Evolutionary conservation across 2,329 filamentous ascomycete species (phyloP).

Genomic region (Cercospora sojina): DNA sequence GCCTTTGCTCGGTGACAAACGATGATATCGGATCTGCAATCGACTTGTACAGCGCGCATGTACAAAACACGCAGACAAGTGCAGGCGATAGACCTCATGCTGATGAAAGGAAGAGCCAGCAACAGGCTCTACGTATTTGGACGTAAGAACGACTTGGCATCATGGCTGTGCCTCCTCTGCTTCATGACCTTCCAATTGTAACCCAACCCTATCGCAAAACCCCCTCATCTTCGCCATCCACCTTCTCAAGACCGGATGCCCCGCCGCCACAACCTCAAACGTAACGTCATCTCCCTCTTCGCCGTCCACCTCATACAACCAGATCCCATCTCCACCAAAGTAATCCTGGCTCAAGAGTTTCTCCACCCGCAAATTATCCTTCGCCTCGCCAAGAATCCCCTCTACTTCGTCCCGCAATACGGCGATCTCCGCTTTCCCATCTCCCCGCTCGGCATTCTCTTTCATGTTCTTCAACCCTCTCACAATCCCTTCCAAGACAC

Average conservation of each 20-base stretch:
- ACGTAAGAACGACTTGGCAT: background rate
- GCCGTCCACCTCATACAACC: constrained; percentile 58
- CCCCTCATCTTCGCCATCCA: constrained; percentile 51
- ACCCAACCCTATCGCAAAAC: constrained; percentile 15
- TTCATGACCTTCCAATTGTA: constrained; percentile 12
- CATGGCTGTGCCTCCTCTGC: background rate
- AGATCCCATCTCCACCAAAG: constrained; percentile 69
- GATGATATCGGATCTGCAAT: background rate
- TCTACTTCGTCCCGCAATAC: constrained; percentile 28
- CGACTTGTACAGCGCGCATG: background rate
- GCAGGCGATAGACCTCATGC: background rate
- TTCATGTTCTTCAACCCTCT: constrained; percentile 43
- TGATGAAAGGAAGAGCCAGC: background rate
- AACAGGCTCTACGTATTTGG: background rate
- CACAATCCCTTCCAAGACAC: constrained; percentile 71
- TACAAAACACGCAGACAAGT: background rate
- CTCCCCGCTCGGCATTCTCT: constrained; percentile 29
- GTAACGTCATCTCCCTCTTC: constrained; percentile 43
- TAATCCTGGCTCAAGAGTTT: constrained; percentile 65
- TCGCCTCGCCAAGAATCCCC: constrained; percentile 35
- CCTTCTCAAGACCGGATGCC: constrained; percentile 65
- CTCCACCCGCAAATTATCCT: constrained; percentile 49
- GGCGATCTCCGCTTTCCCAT: constrained; percentile 20
- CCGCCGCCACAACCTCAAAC: constrained; percentile 62
- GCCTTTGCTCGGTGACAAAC: background rate